A percentile compares a stretch with the other conserved stretches of the same genome.
Conservation (phyloP, 2,329 filamentous ascomycete genomes). For the Geosmithia putterillii region DNA sequence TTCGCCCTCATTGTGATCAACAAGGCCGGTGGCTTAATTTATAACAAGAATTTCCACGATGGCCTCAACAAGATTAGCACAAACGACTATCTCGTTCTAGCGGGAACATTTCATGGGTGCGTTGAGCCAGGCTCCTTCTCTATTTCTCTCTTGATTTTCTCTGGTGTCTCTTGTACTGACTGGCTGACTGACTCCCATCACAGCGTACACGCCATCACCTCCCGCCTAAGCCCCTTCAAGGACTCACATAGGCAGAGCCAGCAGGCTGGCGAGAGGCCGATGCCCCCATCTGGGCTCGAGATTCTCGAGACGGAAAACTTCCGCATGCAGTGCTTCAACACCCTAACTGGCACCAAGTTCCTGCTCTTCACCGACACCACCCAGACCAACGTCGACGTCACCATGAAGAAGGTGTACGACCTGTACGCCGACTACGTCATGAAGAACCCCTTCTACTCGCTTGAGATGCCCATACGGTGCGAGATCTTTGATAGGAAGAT, state of each 20-base stretch:
- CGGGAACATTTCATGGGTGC: constrained; percentile 93
- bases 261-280: constrained; percentile 34
- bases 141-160: constrained; percentile 21
- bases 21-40: constrained; percentile 93
- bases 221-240: constrained; percentile 47
- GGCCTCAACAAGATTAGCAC: constrained; percentile 78
- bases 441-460: constrained; percentile 98
- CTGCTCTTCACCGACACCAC: constrained; percentile 84
- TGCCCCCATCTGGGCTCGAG: constrained; percentile 69
- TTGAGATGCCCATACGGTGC: constrained; percentile 94
- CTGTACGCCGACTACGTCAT: constrained; percentile 95
- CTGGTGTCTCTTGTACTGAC: constrained; percentile 26
- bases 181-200: constrained; percentile 3
- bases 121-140: constrained; percentile 10
- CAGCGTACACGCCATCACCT: constrained; percentile 58
- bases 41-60: constrained; percentile 86
- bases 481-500: constrained; percentile 89
- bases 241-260: constrained; percentile 9
- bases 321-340: constrained; percentile 90
- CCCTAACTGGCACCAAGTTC: constrained; percentile 89
- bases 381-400: constrained; percentile 75
- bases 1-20: constrained; percentile 96
- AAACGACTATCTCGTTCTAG: constrained; percentile 94
- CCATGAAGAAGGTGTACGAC: constrained; percentile 81
- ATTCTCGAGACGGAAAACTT: constrained; percentile 91